These are phyloP conservation scores for Lecanicillium sp. DNA, from an alignment of 2,329 filamentous ascomycete genomes.

Conservation along the genomic window DNA sequence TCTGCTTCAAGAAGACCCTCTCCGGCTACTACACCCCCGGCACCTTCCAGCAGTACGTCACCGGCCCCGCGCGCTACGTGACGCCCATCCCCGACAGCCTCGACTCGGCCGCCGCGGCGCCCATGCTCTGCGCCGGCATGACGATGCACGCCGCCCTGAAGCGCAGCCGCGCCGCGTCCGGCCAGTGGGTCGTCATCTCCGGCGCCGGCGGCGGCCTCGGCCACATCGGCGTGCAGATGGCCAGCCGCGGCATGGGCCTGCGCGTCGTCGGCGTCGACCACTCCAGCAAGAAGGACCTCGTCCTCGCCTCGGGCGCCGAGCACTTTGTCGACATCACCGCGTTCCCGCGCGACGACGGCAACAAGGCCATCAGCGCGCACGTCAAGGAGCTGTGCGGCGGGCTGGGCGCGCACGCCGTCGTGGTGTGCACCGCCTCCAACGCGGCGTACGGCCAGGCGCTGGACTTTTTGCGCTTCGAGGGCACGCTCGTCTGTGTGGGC, in stretches of 20 bases:
- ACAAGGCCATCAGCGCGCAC: constrained; percentile 32
- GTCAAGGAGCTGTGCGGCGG: constrained; percentile 18
- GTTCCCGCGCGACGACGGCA: constrained; percentile 27
- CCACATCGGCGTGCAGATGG: constrained; percentile 65
- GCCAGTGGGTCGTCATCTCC: constrained; percentile 66
- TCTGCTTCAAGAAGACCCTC: constrained; percentile 21
- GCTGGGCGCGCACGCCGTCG: constrained; percentile 17
- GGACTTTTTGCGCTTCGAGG: constrained; percentile 22
- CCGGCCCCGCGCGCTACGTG: constrained; percentile 33
- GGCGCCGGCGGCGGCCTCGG: constrained; percentile 72
- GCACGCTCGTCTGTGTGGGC: constrained; percentile 24
- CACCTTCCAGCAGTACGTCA: constrained; percentile 22
- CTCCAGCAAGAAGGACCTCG: constrained; percentile 21
- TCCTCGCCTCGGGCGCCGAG: constrained; percentile 22
- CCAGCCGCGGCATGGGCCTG: constrained; percentile 33
- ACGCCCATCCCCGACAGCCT: constrained; percentile 34
- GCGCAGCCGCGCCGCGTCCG: constrained; percentile 57
- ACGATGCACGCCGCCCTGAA: constrained; percentile 67
- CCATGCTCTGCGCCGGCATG: constrained; percentile 62
- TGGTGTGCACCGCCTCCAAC: constrained; percentile 21
- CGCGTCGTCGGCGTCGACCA: constrained; percentile 25
- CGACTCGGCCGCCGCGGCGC: constrained; percentile 36
- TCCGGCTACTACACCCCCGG: constrained; percentile 23
- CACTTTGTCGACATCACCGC: constrained; percentile 41
- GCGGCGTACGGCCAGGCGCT: constrained; percentile 20